A percentile compares a stretch with the other conserved stretches of the same genome.
These are phyloP conservation scores for Tephrocybe sp. DNA, from an alignment of 768 basidiomycete genomes.

Conservation along the genomic window DNA sequence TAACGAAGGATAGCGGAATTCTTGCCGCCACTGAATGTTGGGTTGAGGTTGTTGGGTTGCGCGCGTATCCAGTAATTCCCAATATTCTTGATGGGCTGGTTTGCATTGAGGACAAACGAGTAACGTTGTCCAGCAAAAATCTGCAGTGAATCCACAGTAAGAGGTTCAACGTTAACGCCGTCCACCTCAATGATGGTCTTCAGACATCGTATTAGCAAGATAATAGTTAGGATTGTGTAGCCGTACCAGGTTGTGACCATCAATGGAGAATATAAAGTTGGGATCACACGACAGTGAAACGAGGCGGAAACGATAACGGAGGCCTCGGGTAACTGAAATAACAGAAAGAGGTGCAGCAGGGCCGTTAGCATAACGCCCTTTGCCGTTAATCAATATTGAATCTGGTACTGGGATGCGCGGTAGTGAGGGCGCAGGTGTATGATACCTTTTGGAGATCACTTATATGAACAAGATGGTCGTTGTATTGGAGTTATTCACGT, in stretches of 20 bases:
- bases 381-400: too few species aligned
- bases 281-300: background rate
- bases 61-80: constrained; percentile 57
- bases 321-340: too few species aligned
- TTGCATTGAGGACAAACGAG: constrained; percentile 40
- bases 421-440: too few species aligned
- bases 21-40: constrained; percentile 31
- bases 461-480: constrained; percentile 3
- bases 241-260: constrained; percentile 26
- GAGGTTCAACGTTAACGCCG: constrained; percentile 24
- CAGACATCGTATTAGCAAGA: too few species aligned
- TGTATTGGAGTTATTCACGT: constrained; percentile 9
- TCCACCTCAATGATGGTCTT: constrained; percentile 40
- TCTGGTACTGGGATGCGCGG: too few species aligned
- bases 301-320: too few species aligned
- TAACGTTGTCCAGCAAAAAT: constrained; percentile 42
- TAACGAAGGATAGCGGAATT: constrained; percentile 23
- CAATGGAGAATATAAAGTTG: constrained; percentile 8
- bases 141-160: constrained; percentile 35
- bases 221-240: constrained; percentile 36
- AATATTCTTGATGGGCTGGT: constrained; percentile 39
- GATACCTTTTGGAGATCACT: background rate
- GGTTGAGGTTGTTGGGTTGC: constrained; percentile 19
- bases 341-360: too few species aligned
- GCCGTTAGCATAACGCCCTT: too few species aligned